phyloP scores from a whole-genome alignment of 2,329 filamentous ascomycete species.

The Pseudogymnoascus sp. region DNA sequence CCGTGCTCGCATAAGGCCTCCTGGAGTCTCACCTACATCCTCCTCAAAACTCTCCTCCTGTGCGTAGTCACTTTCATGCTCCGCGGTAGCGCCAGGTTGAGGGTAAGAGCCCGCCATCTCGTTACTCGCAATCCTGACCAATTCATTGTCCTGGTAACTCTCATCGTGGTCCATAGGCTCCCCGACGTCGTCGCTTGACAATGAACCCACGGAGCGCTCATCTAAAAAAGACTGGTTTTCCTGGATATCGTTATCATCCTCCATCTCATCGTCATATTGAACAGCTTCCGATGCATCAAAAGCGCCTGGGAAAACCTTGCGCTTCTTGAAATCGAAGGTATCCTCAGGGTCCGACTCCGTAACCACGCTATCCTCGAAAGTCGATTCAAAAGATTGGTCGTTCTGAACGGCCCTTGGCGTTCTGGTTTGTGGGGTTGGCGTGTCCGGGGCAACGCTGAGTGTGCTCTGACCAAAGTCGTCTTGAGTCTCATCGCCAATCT shows the following conservation, averaged over 20 bases:
- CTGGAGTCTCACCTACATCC: conserved; percentile 43
- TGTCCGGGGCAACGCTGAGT: conserved; percentile 35
- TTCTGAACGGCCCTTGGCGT: conserved; percentile 18
- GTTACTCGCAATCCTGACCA: conserved; percentile 63
- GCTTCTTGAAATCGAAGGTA: conserved; percentile 29
- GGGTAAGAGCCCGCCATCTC: conserved; percentile 73
- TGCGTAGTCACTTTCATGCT: conserved; percentile 54
- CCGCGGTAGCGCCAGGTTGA: conserved; percentile 65
- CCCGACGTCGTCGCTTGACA: conserved; percentile 46
- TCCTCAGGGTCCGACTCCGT: conserved; percentile 28
- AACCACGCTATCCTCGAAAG: conserved; percentile 28
- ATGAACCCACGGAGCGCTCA: conserved; percentile 78
- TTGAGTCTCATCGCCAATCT: conserved; percentile 42
- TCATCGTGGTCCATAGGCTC: conserved; percentile 55
- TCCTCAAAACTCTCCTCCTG: conserved; percentile 1
- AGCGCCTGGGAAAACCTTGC: conserved; percentile 60
- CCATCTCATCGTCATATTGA: conserved; percentile 45
- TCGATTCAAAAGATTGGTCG: conserved; percentile 27
- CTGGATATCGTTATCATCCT: conserved; percentile 31
- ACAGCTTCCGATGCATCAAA: conserved; percentile 58
- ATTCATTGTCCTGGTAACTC: conserved; percentile 63
- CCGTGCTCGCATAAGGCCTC: conserved; percentile 53
- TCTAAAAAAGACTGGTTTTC: conserved; percentile 78
- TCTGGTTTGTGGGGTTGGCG: conserved; percentile 34
- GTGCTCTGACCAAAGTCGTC: conserved; percentile 41